Evolutionary conservation across 805 yeast species (phyloP), one percentile per base, ranked within the genome.

Genomic region (Pichia sporocuriosa): DNA sequence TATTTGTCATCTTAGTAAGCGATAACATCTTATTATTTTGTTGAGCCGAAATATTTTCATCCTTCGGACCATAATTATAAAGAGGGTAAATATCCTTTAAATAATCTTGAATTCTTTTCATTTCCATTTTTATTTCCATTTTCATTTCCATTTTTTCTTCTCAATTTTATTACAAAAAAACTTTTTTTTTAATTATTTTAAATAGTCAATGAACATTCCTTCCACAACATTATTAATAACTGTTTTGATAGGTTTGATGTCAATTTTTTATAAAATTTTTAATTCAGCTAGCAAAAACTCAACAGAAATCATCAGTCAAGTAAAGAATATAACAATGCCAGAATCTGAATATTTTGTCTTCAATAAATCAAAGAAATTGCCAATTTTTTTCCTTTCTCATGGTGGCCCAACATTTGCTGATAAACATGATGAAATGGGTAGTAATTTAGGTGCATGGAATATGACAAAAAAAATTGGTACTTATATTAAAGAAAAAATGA

Each of bases 391-490:
- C 58, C 56, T 83, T 32, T 77, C 86, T n/a, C 94, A 84, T 61
- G 94, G 94, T 7, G 93, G 89, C 0, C 94, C 94, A 7, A 77
- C 84, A 1, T 82, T 84, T 57, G 74, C 83, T 68, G 79, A 81
- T 51, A 57, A 66, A 27, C 61, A 67, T n/a, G 70, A 65, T 37
- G 66, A 61, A 19, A 61, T 65, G 36, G 77, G 77, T 16, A 75
- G 81, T 28, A 69, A 73, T 43, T 39, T 40, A 3, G 85, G 85
- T 5, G 89, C 90, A 0, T 81, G 73, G 66, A 63, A 67, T 20
- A 63, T 63, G 5, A 67, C 79, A 6, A 60, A 67, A 35, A 50
- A 60, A 19, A 46, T 81, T 6, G 94, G 94, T 3, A 47, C 57
- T 15, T 59, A 63, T 29, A 77, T 84, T 47, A 66, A 68, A 37